phyloP scores from a whole-genome alignment of 768 basidiomycete genomes.

The Podaxis mareebaensis region DNA sequence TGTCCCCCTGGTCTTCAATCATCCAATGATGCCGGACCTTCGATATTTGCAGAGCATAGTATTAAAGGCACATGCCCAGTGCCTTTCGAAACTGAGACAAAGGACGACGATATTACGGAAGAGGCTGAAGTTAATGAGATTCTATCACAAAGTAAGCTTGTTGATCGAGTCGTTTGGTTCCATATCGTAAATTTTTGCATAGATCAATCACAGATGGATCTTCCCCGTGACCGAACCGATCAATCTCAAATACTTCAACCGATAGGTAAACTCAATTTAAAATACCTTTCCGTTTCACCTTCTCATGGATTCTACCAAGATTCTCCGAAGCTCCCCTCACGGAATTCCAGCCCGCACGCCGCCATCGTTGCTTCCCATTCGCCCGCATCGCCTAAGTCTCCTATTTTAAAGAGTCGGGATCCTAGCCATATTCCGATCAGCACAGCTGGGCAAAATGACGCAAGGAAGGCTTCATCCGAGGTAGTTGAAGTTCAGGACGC shows the following conservation, averaged over 20 bases:
- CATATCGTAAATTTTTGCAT: slow-evolving; percentile 6
- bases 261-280: neutral
- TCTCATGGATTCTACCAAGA: neutral
- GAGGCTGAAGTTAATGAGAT: slow-evolving; percentile 12
- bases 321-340: neutral
- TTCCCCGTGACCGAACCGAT: slow-evolving; percentile 2
- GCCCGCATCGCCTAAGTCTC: neutral
- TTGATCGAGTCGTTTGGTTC: slow-evolving; percentile 1
- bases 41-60: neutral
- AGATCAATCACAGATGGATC: slow-evolving; percentile 9
- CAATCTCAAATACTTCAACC: neutral
- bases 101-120: slow-evolving; percentile 4
- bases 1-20: slow-evolving; percentile 3
- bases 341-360: neutral
- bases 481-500: neutral
- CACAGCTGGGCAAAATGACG: neutral
- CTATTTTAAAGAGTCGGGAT: neutral
- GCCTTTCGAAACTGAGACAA: neutral
- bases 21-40: neutral
- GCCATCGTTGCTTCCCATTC: neutral
- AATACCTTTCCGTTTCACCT: neutral
- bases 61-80: neutral
- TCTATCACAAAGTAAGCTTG: slow-evolving; percentile 13
- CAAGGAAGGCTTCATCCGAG: neutral
- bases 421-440: neutral